Percentiles rank a stretch among this genome's conserved stretches.
phyloP scores from a whole-genome alignment of 371 early-diverging fungal genomes.

The Mucor sp. region DNA sequence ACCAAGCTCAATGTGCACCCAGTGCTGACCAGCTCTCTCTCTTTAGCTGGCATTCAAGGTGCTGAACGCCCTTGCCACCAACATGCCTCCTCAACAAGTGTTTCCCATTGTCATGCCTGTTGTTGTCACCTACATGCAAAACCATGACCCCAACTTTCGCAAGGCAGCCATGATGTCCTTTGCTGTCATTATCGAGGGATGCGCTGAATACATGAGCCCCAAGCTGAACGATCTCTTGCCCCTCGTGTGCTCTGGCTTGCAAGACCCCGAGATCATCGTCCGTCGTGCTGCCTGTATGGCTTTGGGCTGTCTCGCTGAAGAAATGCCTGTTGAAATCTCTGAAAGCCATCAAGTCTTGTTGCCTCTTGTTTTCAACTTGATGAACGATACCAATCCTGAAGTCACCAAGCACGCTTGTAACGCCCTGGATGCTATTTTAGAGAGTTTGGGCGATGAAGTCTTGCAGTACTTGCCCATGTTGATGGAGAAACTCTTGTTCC shows the following conservation, averaged over 20 bases:
- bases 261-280: conserved; percentile 77
- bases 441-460: conserved; percentile 78
- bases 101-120: conserved; percentile 77
- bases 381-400: conserved; percentile 73
- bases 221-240: conserved; percentile 75
- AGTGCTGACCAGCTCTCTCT: background rate
- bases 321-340: conserved; percentile 79
- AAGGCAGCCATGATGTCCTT: conserved; percentile 90
- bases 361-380: conserved; percentile 81
- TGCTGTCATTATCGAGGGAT: conserved; percentile 85
- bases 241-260: conserved; percentile 75
- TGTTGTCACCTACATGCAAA: conserved; percentile 77
- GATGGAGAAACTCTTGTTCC: conserved; percentile 75
- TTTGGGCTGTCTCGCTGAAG: conserved; percentile 79
- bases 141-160: conserved; percentile 68
- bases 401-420: conserved; percentile 81
- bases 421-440: conserved; percentile 86
- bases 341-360: conserved; percentile 78
- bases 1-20: background rate
- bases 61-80: conserved; percentile 76
- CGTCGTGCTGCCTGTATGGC: conserved; percentile 90
- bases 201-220: conserved; percentile 80
- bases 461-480: conserved; percentile 79
- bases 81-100: conserved; percentile 86
- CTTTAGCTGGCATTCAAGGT: conserved; percentile 63